phyloP scores from a whole-genome alignment of 2,329 filamentous ascomycete genomes.

The Botrytis tulipae region DNA sequence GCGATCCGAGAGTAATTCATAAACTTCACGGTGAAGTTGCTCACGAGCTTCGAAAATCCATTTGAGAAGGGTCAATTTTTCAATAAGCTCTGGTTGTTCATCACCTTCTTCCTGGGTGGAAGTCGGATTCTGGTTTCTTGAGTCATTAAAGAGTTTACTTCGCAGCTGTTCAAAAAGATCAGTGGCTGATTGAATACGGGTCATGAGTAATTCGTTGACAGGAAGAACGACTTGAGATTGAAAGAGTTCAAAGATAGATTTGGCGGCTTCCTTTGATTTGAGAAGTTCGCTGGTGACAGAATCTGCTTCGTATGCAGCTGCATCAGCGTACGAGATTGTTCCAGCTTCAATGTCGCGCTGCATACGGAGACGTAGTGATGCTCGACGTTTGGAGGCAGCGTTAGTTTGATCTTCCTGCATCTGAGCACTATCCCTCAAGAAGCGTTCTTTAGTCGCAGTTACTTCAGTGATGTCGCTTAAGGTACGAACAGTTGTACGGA shows the following conservation, averaged over 20 bases:
- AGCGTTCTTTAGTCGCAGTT: slow-evolving; percentile 64
- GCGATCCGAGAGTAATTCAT: slow-evolving; percentile 78
- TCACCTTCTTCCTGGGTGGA: slow-evolving; percentile 93
- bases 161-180: slow-evolving; percentile 75
- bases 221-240: slow-evolving; percentile 81
- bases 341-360: slow-evolving; percentile 76
- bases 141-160: slow-evolving; percentile 69
- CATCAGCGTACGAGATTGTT: slow-evolving; percentile 77
- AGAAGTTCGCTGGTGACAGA: slow-evolving; percentile 68
- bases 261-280: slow-evolving; percentile 68
- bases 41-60: slow-evolving; percentile 98
- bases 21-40: slow-evolving; percentile 77
- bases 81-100: slow-evolving; percentile 87
- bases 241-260: slow-evolving; percentile 80
- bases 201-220: slow-evolving; percentile 74
- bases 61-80: slow-evolving; percentile 91
- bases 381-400: slow-evolving; percentile 53
- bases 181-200: slow-evolving; percentile 71
- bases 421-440: slow-evolving; percentile 54
- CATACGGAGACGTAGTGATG: slow-evolving; percentile 69
- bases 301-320: slow-evolving; percentile 76
- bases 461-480: slow-evolving; percentile 74
- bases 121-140: slow-evolving; percentile 64
- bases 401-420: slow-evolving; percentile 55
- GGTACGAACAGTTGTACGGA: slow-evolving; percentile 69